Base-by-base conservation (phyloP, 202 grass and related monocot genomes). In the Hordeum pubiflorum region DNA sequence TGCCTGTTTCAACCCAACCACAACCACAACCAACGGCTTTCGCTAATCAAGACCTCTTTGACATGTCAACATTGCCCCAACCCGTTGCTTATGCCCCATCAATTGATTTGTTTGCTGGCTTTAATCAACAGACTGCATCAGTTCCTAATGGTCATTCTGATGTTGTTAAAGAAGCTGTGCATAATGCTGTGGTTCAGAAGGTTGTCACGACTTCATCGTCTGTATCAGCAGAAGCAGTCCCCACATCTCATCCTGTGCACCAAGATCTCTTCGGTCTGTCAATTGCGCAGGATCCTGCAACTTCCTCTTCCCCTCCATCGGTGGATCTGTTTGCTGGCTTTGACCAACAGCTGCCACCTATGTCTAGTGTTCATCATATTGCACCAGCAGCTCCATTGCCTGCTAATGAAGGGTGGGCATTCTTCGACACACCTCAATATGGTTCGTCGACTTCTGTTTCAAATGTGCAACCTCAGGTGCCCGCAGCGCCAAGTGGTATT, bases 351-450 rank as follows among this genome's bases (percentile, higher is more conserved):
- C 29, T 50, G 48, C 77, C 81, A 74, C 81, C 77, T 75, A 63
- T 26, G 6, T 55, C 71, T 82, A 71, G 20, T 89, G 88, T 75
- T 72, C 75, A 91, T 38, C 79, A 89, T 58, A 89, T 32, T 85
- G 56, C 66, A 66, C 69, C 87, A 57, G 33, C 65, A 71, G 18
- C 15, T 83, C 59, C 84, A 81, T 60, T 78, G 5, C 61, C 86
- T 83, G 57, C 84, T 71, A 86, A 95, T 68, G 82, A 90, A 79
- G 96, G 88, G 76, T 99, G 96, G 96, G 92, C 96, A 81, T 95
- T 87, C 52, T 93, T 99, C 69, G 89, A 85, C 72, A 62, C 81
- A 82, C 83, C 86, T 81, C 84, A 89, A 56, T 70, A 83, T 82
- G 83, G 65, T 69, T 37, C 52, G 23, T 41, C 54, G 64, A 76